Evolutionary conservation across 495 filamentous ascomycete species (phyloP).

Genomic region (Penicillium silybi): DNA sequence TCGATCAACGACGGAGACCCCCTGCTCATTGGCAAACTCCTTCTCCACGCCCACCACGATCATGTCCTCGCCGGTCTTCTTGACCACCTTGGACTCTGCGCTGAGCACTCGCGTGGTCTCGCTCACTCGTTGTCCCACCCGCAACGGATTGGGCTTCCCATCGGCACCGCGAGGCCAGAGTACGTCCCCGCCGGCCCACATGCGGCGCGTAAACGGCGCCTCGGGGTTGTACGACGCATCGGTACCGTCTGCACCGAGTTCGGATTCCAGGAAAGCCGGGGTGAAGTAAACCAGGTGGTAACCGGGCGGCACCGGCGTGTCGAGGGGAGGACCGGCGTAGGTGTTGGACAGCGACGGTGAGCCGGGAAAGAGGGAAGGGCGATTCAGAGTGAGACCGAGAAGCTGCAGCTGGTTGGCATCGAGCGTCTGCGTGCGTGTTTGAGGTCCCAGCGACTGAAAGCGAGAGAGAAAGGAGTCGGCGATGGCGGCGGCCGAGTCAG

Average conservation of each 20-base stretch:
- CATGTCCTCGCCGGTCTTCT: conserved; percentile 57
- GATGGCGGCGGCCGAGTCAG: conserved; percentile 23
- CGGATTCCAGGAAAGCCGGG: conserved; percentile 46
- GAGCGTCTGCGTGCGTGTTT: conserved; percentile 44
- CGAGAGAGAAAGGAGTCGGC: conserved; percentile 42
- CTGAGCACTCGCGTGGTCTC: conserved; percentile 54
- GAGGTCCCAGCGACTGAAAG: conserved; percentile 40
- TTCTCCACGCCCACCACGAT: conserved; percentile 64
- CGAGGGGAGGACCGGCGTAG: conserved; percentile 17
- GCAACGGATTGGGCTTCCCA: conserved; percentile 37
- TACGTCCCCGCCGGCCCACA: conserved; percentile 76
- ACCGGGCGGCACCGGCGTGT: conserved; percentile 55
- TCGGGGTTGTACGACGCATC: conserved; percentile 67
- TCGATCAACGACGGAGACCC: conserved; percentile 50
- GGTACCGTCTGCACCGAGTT: conserved; percentile 66
- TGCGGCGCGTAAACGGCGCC: conserved; percentile 58
- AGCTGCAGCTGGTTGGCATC: conserved; percentile 58
- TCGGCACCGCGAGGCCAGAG: conserved; percentile 40
- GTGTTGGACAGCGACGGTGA: conserved; percentile 29
- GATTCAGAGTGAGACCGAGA: conserved; percentile 50
- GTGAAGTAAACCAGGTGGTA: conserved; percentile 76
- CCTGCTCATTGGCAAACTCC: conserved; percentile 48
- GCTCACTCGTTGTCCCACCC: conserved; percentile 50
- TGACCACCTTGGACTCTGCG: conserved; percentile 47
- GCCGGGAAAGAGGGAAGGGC: conserved; percentile 33